phyloP scores from a whole-genome alignment of 495 filamentous ascomycete genomes.

The Staphylotrichum longicolle region DNA sequence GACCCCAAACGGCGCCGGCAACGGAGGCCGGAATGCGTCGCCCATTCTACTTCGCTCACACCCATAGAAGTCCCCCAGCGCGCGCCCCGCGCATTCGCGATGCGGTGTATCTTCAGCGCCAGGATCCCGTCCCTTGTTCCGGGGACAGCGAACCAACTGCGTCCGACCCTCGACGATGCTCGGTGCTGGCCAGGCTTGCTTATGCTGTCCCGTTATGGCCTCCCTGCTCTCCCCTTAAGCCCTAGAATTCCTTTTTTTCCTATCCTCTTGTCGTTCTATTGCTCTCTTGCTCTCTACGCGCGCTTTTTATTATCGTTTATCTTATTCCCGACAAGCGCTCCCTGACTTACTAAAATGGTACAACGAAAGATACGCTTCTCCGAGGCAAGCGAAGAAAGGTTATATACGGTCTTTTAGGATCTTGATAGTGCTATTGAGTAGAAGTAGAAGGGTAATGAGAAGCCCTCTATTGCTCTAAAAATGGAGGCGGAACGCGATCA shows the following conservation, averaged over 20 bases:
- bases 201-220: background rate
- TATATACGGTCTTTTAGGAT: background rate
- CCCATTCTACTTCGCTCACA: no score
- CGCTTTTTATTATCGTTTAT: background rate
- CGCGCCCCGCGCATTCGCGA: conserved; percentile 9
- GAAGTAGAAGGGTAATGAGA: background rate
- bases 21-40: no score
- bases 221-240: no score
- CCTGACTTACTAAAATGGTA: conserved; percentile 5
- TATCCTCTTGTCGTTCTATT: no score
- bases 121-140: conserved; percentile 10
- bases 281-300: no score
- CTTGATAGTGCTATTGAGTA: background rate
- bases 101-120: conserved; percentile 10
- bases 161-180: background rate
- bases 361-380: conserved; percentile 1
- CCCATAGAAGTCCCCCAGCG: background rate
- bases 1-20: no score
- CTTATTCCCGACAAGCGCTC: background rate
- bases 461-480: background rate
- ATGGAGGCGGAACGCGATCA: background rate
- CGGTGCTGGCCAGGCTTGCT: conserved; percentile 6
- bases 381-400: background rate
- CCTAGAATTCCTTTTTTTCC: no score
- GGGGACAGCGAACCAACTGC: conserved; percentile 6